Conservation (phyloP, 805 yeast genomes). For the Candida chilensis region DNA sequence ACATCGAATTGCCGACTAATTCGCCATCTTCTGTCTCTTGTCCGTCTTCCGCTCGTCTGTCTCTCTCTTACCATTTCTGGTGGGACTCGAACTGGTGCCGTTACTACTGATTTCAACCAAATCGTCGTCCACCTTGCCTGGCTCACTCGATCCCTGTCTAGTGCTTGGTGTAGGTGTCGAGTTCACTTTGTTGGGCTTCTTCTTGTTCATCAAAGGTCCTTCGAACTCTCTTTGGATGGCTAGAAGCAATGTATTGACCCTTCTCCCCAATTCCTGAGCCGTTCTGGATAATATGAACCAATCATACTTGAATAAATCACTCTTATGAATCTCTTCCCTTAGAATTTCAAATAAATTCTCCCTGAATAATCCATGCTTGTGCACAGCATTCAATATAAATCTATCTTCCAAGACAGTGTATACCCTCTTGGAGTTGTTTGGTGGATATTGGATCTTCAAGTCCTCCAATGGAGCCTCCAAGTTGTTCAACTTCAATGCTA, state of each 20-base stretch:
- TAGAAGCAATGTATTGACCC: slow-evolving; percentile 57
- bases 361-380: slow-evolving; percentile 55
- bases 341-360: slow-evolving; percentile 55
- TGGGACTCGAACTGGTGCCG: no score
- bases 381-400: slow-evolving; percentile 49
- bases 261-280: slow-evolving; percentile 60
- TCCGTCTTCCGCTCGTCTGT: no score
- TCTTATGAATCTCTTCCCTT: slow-evolving; percentile 50
- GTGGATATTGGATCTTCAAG: slow-evolving; percentile 62
- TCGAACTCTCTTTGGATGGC: slow-evolving; percentile 66
- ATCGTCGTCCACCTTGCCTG: slow-evolving; percentile 5
- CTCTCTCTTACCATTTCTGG: not conserved
- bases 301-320: slow-evolving; percentile 59
- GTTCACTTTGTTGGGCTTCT: slow-evolving; percentile 10
- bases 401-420: slow-evolving; percentile 67
- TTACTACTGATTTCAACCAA: no score
- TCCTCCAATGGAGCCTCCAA: slow-evolving; percentile 54
- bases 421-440: slow-evolving; percentile 72
- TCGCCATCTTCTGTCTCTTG: no score
- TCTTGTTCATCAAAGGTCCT: slow-evolving; percentile 45
- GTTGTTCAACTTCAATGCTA: slow-evolving; percentile 43
- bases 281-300: slow-evolving; percentile 70
- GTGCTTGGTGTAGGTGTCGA: no score
- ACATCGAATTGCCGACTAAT: no score
- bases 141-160: slow-evolving; percentile 25